Base-by-base conservation (phyloP, 1,284 basidiomycete species). In the Boletus hoseneyae region DNA sequence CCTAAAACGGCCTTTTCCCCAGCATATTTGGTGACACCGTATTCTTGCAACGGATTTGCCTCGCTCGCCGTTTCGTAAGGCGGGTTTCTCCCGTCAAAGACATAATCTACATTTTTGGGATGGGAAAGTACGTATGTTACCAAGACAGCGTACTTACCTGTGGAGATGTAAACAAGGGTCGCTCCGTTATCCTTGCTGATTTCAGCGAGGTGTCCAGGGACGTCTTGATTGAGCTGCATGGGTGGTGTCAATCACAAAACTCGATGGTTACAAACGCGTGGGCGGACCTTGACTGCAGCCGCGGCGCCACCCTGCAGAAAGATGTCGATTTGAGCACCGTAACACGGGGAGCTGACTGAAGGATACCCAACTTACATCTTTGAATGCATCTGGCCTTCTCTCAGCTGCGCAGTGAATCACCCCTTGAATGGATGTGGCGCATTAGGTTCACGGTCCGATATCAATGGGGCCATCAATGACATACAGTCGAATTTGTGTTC, bases 371-470 rank as follows among this genome's bases (percentile, higher is more conserved):
- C 73, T 39, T 53, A 85, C 87, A 74, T 84, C 86, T 65, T 89
- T 86, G 48, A 87, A 89, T 23, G 88, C 86, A 62, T 93, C 90
- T 2, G 90, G 90, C 43, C 89, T 73, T 50, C 90, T 73, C 67
- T 93, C 90, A 4, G 90, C 90, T 13, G 90, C 90, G 56, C 89
- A 91, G 60, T 93, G 90, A 18, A 93, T 81, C 25, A 92, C 78
- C 83, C 86, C 86, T 87, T 61, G 48, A 53, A 52, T 27, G 49
- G 42, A 47, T 42, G 29, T 38, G 13, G 25, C 23, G 23, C n/a
- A 45, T 57, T 40, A 50, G 45, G 2, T 15, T 25, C 41, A 8
- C n/a, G 15, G 8, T 16, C 21, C 12, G 16, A 13, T 4, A 25
- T 6, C 23, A 25, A 25, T 11, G 13, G 32, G n/a, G 41, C n/a